Percentiles rank a stretch among this genome's conserved stretches.
phyloP scores from a whole-genome alignment of 257 asterid genomes.

The Solanum corneliomulleri region DNA sequence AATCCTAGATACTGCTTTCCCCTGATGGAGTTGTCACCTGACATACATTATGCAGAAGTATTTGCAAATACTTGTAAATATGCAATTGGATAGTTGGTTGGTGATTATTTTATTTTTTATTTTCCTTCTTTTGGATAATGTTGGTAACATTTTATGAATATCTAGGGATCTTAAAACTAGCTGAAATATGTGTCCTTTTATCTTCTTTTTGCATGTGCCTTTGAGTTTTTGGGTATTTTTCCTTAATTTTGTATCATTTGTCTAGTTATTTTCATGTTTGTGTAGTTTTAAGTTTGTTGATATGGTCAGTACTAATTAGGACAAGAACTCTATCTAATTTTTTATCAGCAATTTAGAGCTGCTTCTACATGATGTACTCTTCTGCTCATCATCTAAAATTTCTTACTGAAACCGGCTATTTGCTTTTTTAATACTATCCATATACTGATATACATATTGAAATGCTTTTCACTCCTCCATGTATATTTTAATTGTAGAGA shows the following conservation, averaged over 20 bases:
- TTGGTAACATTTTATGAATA: background rate
- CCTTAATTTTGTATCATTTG: background rate
- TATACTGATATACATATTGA: background rate
- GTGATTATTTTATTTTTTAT: background rate
- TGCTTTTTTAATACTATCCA: background rate
- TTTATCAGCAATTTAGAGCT: background rate
- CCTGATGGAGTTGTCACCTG: background rate
- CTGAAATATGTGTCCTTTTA: background rate
- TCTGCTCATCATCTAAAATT: background rate
- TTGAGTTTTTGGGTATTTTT: background rate
- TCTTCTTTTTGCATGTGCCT: background rate
- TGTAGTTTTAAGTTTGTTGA: background rate
- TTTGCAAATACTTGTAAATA: background rate
- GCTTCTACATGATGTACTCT: background rate
- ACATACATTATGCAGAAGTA: background rate
- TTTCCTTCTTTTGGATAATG: background rate
- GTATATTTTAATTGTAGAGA: conserved; percentile 28
- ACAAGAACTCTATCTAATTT: background rate
- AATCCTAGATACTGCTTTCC: background rate
- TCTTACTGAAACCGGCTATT: background rate
- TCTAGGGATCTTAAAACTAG: background rate
- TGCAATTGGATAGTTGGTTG: background rate
- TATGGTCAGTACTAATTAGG: background rate
- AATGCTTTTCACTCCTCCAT: background rate
- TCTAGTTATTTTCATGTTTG: background rate